Conservation (phyloP, 768 basidiomycete species). For the Asterophora lycoperdoides region DNA sequence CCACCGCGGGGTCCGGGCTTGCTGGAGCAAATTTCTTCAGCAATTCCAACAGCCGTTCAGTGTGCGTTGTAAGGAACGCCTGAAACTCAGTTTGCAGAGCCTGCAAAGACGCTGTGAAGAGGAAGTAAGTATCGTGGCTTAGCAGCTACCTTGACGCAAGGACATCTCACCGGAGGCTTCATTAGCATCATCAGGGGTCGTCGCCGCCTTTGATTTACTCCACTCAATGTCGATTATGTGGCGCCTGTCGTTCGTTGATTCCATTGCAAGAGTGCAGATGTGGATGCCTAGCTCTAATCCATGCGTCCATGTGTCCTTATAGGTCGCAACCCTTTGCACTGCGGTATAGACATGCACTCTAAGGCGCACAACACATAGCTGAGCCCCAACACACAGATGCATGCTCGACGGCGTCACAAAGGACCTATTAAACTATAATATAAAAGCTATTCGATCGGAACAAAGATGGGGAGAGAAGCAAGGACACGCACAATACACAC, state of each 20-base stretch:
- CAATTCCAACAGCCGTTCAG: background rate
- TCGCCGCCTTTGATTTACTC: too few species aligned
- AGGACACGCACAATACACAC: too few species aligned
- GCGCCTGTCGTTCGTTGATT: too few species aligned
- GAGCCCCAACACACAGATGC: background rate
- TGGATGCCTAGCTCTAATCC: too few species aligned
- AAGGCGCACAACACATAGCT: background rate
- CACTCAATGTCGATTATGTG: too few species aligned
- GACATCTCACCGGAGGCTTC: too few species aligned
- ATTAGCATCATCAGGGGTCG: too few species aligned
- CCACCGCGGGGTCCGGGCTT: background rate
- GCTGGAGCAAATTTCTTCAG: background rate
- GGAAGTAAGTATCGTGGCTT: background rate
- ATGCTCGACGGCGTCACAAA: background rate
- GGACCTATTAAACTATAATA: background rate
- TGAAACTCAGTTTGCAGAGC: slow-evolving; percentile 10
- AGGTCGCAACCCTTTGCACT: too few species aligned
- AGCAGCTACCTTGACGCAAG: background rate
- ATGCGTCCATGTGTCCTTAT: too few species aligned
- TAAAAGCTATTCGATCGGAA: background rate
- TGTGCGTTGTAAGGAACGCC: slow-evolving; percentile 8
- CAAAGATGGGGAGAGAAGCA: too few species aligned
- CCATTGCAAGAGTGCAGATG: too few species aligned
- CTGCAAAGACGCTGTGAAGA: background rate
- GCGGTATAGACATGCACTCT: too few species aligned